A percentile compares a stretch with the other conserved stretches of the same genome.
Evolutionary conservation across 306 rosid species (phyloP).

Genomic region (Hippophae tibetana): DNA sequence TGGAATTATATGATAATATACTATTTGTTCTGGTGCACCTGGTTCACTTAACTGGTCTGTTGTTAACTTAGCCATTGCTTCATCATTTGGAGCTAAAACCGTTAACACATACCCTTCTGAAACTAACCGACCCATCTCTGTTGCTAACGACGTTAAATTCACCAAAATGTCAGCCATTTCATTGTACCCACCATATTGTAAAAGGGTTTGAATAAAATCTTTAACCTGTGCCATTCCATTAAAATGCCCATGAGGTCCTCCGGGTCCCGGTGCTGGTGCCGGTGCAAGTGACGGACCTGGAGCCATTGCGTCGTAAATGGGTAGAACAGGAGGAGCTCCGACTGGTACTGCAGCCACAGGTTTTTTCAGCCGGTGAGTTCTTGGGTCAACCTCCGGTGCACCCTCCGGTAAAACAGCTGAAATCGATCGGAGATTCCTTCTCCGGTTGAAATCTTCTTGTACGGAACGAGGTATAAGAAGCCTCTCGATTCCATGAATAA

Average conservation of each 20-base stretch:
- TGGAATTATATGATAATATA: conserved; percentile 82
- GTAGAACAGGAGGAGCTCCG: conserved; percentile 79
- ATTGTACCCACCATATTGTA: conserved; percentile 95
- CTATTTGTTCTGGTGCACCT: conserved; percentile 93
- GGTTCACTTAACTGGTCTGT: conserved; percentile 90
- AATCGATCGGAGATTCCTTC: conserved; percentile 57
- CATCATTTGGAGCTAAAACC: conserved; percentile 86
- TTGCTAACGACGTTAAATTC: conserved; percentile 71
- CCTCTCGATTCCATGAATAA: conserved; percentile 84
- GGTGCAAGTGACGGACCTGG: conserved; percentile 91
- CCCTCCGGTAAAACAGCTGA: conserved; percentile 84
- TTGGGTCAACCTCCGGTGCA: conserved; percentile 89
- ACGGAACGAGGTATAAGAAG: conserved; percentile 74
- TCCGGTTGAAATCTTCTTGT: conserved; percentile 78
- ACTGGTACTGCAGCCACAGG: conserved; percentile 52
- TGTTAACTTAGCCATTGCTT: conserved; percentile 91
- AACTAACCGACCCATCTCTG: conserved; percentile 87
- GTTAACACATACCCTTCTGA: conserved; percentile 88
- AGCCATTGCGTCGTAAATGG: conserved; percentile 73
- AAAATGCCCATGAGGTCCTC: conserved; percentile 67
- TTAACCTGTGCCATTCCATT: conserved; percentile 84
- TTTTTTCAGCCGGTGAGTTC: conserved; percentile 79
- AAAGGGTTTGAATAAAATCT: conserved; percentile 79
- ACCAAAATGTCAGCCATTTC: conserved; percentile 97
- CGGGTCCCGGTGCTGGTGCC: conserved; percentile 95